Evolutionary conservation across 495 filamentous ascomycete species (phyloP), one percentile per base, ranked within the genome.

Genomic region (Hyaloscypha bicolor): DNA sequence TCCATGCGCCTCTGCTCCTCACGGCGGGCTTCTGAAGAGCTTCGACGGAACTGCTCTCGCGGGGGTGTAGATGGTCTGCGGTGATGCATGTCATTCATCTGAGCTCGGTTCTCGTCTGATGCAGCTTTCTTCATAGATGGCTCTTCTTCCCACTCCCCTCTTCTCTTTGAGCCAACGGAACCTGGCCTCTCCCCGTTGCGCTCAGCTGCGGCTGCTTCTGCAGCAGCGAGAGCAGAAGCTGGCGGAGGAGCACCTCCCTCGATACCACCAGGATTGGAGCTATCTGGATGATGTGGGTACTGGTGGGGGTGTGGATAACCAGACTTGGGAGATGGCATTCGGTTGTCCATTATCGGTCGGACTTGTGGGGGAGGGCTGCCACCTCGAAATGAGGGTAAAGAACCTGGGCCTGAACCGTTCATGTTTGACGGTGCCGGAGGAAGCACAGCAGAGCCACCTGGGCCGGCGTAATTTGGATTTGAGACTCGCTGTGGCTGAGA

Each of bases 91-190:
- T 97, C 93, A 31, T 96, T 93, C 73, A 97, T 83, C 62, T 92
- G 90, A 55, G 91, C 90, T 56, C 94, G 89, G 63, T 81, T 90
- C 74, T 99, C 95, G 6, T 97, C 94, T 32, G 87, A 96, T 5
- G 93, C 88, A 53, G 88, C 88, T 81, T 97, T 97, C 79, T 97
- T 97, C 21, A 87, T 79, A 2, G 84, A 82, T 32, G 66, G 37
- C 22, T 96, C 94, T 63, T 93, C 91, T 63, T 97, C 95, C 92
- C 95, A 96, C 72, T 98, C 95, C 48, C 93, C 87, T 70, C 84
- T 81, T 66, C 95, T 86, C 84, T 99, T 99, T 64, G 92, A 87
- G 1, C 89, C 90, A 51, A 89, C 90, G 9, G 88, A 84, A 25
- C 91, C 86, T 45, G 94, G 91, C 55, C 95, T 87, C 53, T 97